phyloP scores from a whole-genome alignment of 2,329 filamentous ascomycete species.

The Phaeosphaeria sp. region DNA sequence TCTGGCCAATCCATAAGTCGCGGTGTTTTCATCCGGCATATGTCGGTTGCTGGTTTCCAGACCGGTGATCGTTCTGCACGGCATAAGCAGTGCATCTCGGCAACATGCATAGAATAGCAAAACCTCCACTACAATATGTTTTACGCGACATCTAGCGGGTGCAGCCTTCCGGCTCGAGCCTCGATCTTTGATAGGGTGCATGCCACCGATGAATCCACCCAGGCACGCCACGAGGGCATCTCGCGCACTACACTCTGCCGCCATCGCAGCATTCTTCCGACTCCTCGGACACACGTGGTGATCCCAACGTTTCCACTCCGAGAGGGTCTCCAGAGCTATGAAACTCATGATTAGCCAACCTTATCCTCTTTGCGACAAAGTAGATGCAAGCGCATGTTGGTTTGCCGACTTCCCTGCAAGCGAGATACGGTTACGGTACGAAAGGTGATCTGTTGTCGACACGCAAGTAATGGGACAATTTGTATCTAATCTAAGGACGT shows the following conservation, averaged over 20 bases:
- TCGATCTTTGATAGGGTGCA: slow-evolving; percentile 3
- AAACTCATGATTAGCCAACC: background rate
- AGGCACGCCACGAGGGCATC: slow-evolving; percentile 1
- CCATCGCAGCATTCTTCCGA: slow-evolving; percentile 2
- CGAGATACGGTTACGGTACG: background rate
- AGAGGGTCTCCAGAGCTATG: background rate
- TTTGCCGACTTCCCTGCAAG: slow-evolving; percentile 2
- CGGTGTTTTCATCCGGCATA: background rate
- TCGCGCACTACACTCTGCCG: slow-evolving; percentile 3
- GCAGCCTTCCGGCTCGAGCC: background rate
- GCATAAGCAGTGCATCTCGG: background rate
- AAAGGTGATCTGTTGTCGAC: background rate
- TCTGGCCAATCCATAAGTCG: background rate
- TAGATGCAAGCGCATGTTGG: background rate
- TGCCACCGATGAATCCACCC: background rate
- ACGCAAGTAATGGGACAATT: slow-evolving; percentile 1
- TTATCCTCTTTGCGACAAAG: slow-evolving; percentile 1
- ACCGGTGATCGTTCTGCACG: background rate
- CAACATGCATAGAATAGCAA: slow-evolving; percentile 4
- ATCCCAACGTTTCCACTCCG: background rate
- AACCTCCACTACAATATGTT: slow-evolving; percentile 1
- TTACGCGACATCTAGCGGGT: slow-evolving; percentile 1
- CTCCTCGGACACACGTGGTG: slow-evolving; percentile 1
- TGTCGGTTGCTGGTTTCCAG: slow-evolving; percentile 1
- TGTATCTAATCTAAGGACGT: background rate